Base-by-base conservation (phyloP, 805 yeast species). In the Ogataea pignaliae region DNA sequence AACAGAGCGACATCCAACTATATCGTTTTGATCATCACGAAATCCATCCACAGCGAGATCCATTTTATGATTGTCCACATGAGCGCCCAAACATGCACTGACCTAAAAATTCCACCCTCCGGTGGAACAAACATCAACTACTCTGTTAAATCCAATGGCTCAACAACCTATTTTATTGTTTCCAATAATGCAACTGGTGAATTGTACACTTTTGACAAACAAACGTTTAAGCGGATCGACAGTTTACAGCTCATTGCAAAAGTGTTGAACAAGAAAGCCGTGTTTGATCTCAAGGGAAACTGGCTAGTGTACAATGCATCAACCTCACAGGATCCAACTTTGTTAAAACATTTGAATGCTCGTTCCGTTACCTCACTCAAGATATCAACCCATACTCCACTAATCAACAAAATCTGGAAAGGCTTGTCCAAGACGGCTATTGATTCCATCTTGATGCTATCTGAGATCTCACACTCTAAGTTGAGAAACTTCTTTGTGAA, bases 401-500 rank as follows among this genome's bases (percentile, higher is more conserved):
- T 78, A 33, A 62, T 76, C 31, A 70, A 71, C 37, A 68, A 76
- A 40, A 70, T 81, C 1, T 55, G 79, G 42, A 70, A 74, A 10
- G 65, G 70, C 13, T 52, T 81, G 12, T 76, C 83, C 2, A 68
- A 70, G 43, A 66, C 74, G 2, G 80, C 85, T 0, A 58, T 79
- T 14, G 85, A 61, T 45, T 57, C 64, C 2, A 37, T 61, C 17
- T 29, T 57, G 17, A 44, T 59, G 50, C 53, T 80, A 8, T 69
- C 82, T 0, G 80, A 77, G 44, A 66, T 73, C 3, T 69, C 79
- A 6, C 68, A 76, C 10, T 61, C 66, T 2, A 76, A 72, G 39
- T 51, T 78, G 26, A 70, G 64, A 37, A 60, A 65, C 21, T 68
- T 70, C 45, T 62, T 72, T 56, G 51, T 57, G 17, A 42, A 47